Evolutionary conservation across 345 rosid genomes (phyloP).

Genomic region (Murraya koenigii): DNA sequence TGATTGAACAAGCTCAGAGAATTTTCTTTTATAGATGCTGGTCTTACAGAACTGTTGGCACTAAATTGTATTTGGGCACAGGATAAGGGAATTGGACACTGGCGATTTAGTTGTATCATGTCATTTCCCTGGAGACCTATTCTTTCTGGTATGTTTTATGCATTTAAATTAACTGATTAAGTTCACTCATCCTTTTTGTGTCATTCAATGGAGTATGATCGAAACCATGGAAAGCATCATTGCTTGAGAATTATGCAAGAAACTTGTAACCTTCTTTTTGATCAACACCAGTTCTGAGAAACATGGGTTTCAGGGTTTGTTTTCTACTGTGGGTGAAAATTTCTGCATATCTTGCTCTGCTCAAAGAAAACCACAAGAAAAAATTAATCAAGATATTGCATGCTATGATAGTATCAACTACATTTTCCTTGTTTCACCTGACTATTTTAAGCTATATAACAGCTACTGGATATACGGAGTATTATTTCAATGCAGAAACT

Average conservation of each 20-base stretch:
- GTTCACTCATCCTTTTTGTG: not conserved
- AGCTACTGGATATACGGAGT: constrained; percentile 93
- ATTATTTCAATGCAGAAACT: constrained; percentile 61
- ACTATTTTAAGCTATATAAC: constrained; percentile 25
- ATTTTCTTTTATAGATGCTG: not conserved
- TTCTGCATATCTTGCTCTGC: not conserved
- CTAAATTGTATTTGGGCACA: constrained; percentile 23
- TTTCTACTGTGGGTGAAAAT: not conserved
- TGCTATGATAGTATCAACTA: not conserved
- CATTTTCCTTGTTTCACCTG: not conserved
- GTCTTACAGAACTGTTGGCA: not conserved
- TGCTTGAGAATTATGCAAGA: not conserved
- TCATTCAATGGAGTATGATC: not conserved
- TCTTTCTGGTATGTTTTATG: constrained; percentile 63
- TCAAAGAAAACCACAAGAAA: not conserved
- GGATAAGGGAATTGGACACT: constrained; percentile 91
- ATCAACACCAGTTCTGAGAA: not conserved
- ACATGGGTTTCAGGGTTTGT: not conserved
- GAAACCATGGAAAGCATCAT: not conserved
- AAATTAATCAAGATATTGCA: not conserved
- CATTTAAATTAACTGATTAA: not conserved
- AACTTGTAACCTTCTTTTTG: not conserved
- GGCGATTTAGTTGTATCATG: constrained; percentile 91
- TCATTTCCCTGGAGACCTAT: constrained; percentile 97
- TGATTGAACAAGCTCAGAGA: not conserved